Evolutionary conservation across 768 basidiomycete genomes (phyloP).

Genomic region (Boletus sp.): DNA sequence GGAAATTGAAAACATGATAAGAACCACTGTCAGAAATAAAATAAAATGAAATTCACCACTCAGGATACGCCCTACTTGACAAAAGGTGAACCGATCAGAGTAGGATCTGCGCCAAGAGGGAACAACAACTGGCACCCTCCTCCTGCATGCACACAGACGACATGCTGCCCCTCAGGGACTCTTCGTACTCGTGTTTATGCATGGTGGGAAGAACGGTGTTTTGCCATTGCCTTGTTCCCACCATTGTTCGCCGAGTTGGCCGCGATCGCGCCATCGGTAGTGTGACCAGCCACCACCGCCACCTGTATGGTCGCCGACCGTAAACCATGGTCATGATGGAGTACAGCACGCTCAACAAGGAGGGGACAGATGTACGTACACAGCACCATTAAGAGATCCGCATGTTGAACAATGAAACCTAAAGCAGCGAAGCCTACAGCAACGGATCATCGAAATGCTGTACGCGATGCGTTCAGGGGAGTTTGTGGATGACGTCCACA

Average conservation of each 20-base stretch:
- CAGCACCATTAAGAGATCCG: conserved; percentile 51
- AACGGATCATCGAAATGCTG: conserved; percentile 54
- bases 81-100: conserved; percentile 12
- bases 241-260: conserved; percentile 3
- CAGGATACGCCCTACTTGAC: conserved; percentile 1
- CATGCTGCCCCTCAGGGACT: conserved; percentile 11
- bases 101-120: conserved; percentile 10
- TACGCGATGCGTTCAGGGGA: conserved; percentile 54
- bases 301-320: conserved; percentile 19
- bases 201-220: conserved; percentile 24
- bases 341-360: background rate
- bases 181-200: conserved; percentile 8
- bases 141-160: conserved; percentile 11
- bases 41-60: conserved; percentile 3
- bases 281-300: conserved; percentile 5
- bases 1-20: conserved; percentile 24
- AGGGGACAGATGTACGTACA: conserved; percentile 46
- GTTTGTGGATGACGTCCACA: conserved; percentile 49
- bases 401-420: conserved; percentile 63
- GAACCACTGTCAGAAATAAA: background rate
- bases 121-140: background rate
- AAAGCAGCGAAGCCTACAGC: conserved; percentile 55
- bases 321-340: conserved; percentile 29
- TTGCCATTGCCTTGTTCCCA: conserved; percentile 12
- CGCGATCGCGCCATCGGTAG: conserved; percentile 3